A percentile compares a stretch with the other conserved stretches of the same genome.
phyloP scores from a whole-genome alignment of 495 filamentous ascomycete species.

The Clavariopsis aquatica region DNA sequence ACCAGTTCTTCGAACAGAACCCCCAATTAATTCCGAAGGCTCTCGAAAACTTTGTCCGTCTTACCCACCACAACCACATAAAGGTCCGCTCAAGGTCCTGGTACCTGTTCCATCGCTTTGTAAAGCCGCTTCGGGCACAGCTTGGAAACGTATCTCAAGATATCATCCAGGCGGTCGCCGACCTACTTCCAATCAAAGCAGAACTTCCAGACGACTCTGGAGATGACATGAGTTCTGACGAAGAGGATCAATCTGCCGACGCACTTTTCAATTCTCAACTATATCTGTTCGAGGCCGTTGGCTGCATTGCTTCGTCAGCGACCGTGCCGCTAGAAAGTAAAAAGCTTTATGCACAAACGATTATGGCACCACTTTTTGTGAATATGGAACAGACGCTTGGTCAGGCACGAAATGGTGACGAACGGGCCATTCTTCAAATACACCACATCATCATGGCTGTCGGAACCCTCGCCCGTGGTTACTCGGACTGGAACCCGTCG shows the following conservation, averaged over 20 bases:
- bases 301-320: slow-evolving; percentile 78
- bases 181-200: slow-evolving; percentile 86
- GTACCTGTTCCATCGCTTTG: slow-evolving; percentile 92
- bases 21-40: slow-evolving; percentile 75
- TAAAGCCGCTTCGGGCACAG: slow-evolving; percentile 80
- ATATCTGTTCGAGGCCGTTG: slow-evolving; percentile 91
- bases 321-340: slow-evolving; percentile 78
- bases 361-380: slow-evolving; percentile 80
- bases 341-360: slow-evolving; percentile 76
- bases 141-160: slow-evolving; percentile 87
- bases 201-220: slow-evolving; percentile 73
- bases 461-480: slow-evolving; percentile 85
- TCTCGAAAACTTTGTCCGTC: slow-evolving; percentile 86
- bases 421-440: slow-evolving; percentile 79
- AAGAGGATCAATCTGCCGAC: slow-evolving; percentile 83
- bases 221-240: slow-evolving; percentile 93
- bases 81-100: slow-evolving; percentile 87
- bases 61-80: slow-evolving; percentile 82
- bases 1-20: slow-evolving; percentile 85
- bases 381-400: slow-evolving; percentile 79
- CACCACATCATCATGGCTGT: slow-evolving; percentile 97
- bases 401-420: slow-evolving; percentile 74
- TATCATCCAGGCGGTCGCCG: slow-evolving; percentile 83
- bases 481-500: slow-evolving; percentile 80
- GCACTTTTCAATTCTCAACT: slow-evolving; percentile 87